Conservation (phyloP, 2,329 filamentous ascomycete species). For the Metarhizium guizhouense region DNA sequence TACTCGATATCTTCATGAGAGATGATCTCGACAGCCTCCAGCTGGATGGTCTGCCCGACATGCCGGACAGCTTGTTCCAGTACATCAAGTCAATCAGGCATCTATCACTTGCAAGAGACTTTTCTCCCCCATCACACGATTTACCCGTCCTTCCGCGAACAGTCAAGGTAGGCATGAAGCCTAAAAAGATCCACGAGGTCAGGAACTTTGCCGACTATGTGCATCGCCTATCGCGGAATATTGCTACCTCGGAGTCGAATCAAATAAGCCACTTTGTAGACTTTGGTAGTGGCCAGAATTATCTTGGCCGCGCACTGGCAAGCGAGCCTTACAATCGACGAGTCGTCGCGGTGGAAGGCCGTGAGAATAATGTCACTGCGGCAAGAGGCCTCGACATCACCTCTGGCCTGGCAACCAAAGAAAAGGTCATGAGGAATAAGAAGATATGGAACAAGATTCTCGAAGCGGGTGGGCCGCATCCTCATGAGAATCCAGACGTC, state of each 20-base stretch:
- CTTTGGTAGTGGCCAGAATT: conserved; percentile 95
- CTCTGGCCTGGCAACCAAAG: conserved; percentile 66
- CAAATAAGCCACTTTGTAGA: conserved; percentile 82
- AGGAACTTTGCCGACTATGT: conserved; percentile 83
- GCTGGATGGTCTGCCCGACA: conserved; percentile 19
- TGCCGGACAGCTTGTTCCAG: conserved; percentile 51
- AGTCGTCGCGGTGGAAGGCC: conserved; percentile 85
- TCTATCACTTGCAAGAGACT: conserved; percentile 58
- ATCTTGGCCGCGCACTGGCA: conserved; percentile 80
- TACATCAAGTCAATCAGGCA: conserved; percentile 66
- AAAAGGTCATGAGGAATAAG: conserved; percentile 71
- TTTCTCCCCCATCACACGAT: conserved; percentile 31
- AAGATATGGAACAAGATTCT: conserved; percentile 58
- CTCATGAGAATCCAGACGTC: conserved; percentile 30
- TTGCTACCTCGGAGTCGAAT: conserved; percentile 42
- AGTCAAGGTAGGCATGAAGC: conserved; percentile 84
- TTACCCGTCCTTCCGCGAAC: conserved; percentile 55
- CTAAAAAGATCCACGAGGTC: conserved; percentile 94
- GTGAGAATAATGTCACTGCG: conserved; percentile 75
- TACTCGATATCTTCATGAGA: conserved; percentile 74
- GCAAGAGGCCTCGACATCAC: conserved; percentile 78
- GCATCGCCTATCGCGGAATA: conserved; percentile 46
- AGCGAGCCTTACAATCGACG: conserved; percentile 77
- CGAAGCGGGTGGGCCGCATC: conserved; percentile 23
- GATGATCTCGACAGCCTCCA: conserved; percentile 51